Percentiles rank a stretch among this genome's conserved stretches.
These are phyloP conservation scores for Gnomoniopsis sp. DNA, from an alignment of 2,329 filamentous ascomycete species.

Conservation along the genomic window DNA sequence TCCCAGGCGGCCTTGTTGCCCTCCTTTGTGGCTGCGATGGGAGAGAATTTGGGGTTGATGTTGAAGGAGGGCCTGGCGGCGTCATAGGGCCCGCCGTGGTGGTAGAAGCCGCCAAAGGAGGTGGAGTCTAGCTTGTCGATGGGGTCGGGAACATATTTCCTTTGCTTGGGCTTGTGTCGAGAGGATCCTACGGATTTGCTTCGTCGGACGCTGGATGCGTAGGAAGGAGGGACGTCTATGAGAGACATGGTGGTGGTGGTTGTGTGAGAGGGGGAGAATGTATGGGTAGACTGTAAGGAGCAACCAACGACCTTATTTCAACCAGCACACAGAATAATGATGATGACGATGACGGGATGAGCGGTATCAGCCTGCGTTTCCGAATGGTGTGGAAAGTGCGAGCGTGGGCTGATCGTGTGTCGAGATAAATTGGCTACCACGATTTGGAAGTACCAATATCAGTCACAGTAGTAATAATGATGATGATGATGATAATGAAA, in stretches of 20 bases:
- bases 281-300: neutral
- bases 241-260: conserved; percentile 11
- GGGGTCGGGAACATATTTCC: conserved; percentile 52
- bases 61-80: conserved; percentile 76
- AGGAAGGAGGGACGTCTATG: conserved; percentile 7
- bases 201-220: conserved; percentile 7
- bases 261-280: neutral
- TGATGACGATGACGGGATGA: no score
- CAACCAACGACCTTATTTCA: no score
- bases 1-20: conserved; percentile 74
- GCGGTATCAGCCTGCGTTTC: no score
- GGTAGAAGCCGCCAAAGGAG: conserved; percentile 63
- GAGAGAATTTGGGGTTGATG: conserved; percentile 57
- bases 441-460: no score
- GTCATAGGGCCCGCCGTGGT: conserved; percentile 90
- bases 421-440: no score
- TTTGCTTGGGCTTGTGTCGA: conserved; percentile 40
- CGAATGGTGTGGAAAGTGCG: no score
- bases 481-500: no score
- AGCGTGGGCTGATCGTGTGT: no score
- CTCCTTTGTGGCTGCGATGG: conserved; percentile 70
- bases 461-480: no score
- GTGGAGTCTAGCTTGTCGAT: conserved; percentile 77
- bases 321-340: no score
- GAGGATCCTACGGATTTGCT: conserved; percentile 54